Percentiles rank a stretch among this genome's conserved stretches.
These are phyloP conservation scores for Lactarius akahatsu DNA, from an alignment of 768 basidiomycete species.

Conservation along the genomic window DNA sequence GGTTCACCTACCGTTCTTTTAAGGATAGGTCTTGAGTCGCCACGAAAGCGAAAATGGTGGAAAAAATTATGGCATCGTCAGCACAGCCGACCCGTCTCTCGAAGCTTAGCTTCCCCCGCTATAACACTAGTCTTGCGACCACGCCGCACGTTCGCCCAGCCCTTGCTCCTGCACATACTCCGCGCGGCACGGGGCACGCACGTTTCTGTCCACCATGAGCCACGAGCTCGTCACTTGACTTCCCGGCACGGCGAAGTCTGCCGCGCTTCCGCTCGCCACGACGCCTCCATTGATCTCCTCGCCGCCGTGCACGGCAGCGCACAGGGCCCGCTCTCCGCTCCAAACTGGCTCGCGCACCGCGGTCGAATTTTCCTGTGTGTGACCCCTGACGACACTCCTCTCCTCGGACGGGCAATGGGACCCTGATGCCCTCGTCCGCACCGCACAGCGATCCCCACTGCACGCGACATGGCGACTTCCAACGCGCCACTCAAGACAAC, in stretches of 20 bases:
- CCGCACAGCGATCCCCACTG: constrained; percentile 11
- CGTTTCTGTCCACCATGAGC: constrained; percentile 27
- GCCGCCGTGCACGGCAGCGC: constrained; percentile 3
- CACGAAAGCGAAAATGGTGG: constrained; percentile 23
- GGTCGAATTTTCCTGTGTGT: constrained; percentile 15
- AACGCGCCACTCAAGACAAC: constrained; percentile 11
- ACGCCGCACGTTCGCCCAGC: constrained; percentile 14
- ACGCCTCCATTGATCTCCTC: constrained; percentile 12
- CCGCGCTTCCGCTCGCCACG: constrained; percentile 15
- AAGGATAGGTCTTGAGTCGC: neutral
- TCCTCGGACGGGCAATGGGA: neutral
- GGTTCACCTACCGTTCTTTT: neutral
- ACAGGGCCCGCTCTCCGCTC: constrained; percentile 27
- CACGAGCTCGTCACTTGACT: constrained; percentile 4
- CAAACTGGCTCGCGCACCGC: constrained; percentile 2
- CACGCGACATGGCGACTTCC: constrained; percentile 22
- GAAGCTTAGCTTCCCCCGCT: constrained; percentile 26
- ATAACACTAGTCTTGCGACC: constrained; percentile 24
- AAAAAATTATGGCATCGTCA: constrained; percentile 28
- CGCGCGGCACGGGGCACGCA: constrained; percentile 5
- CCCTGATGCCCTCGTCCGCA: constrained; percentile 11
- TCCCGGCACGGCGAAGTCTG: constrained; percentile 4
- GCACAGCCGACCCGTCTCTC: constrained; percentile 17
- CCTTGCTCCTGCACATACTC: constrained; percentile 27
- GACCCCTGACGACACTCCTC: constrained; percentile 13